Evolutionary conservation across 352 stramenopile genomes (phyloP), one percentile per base, ranked within the genome.

Genomic region (Aphanomyces cochlioides): DNA sequence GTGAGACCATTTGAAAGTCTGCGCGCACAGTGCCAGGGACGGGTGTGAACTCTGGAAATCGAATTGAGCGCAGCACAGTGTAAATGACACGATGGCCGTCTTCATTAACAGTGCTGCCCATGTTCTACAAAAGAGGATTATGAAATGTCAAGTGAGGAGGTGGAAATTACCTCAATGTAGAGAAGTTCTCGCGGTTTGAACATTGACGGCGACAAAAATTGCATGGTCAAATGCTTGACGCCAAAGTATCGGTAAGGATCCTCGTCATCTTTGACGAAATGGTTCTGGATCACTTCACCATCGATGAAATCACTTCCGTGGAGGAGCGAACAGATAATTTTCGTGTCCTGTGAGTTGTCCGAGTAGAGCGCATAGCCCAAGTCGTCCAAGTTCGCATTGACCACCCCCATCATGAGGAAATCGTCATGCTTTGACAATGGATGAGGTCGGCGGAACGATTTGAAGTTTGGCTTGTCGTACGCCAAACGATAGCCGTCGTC

Each of bases 221-320:
- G 85, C 67, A 83, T 87, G 4, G 82, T 82, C 15, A 84, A 64
- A 82, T 85, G 92, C 71, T 93, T 93, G 69, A 95, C 60, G 13
- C 83, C 85, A 50, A 91, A 68, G 56, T 90, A 90, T 56, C 77
- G 80, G 72, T 89, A 89, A 61, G 83, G 76, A 61, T 93, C 85
- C 4, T 81, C 73, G 5, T 10, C n/a, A 4, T 75, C 84, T 34
- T 67, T 73, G 3, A 72, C 72, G 41, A 86, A 78, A 21, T 81
- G 54, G 8, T 91, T 77, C 56, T 93, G 80, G n/a, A 95, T 69
- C 39, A 95, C 83, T 4, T 81, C 82, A 17, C 78, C 77, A 74
- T 92, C 87, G 21, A 95, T 71, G 68, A 93, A 93, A 39, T 76
- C 79, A 21, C 90, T 79, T 38, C 89, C 80, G 61, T 89, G 88